Evolutionary conservation across 192 early-diverging fungal species (phyloP).

Genomic region (Gonapodya sp.): DNA sequence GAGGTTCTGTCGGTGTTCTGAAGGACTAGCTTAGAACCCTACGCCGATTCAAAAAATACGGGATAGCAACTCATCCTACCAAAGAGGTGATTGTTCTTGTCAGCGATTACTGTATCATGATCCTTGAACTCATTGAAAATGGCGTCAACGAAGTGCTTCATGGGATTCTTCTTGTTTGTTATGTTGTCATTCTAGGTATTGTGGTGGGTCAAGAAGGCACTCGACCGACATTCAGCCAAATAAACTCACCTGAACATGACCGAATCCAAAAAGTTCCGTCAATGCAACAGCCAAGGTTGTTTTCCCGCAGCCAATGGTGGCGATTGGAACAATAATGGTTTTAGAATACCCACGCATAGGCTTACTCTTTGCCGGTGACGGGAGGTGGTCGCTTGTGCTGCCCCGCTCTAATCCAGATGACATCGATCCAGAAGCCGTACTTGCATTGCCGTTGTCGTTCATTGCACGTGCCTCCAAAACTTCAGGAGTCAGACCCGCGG

Average conservation of each 20-base stretch:
- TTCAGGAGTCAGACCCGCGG: conserved; percentile 14
- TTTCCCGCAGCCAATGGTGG: conserved; percentile 69
- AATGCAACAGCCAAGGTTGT: conserved; percentile 48
- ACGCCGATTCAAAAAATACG: conserved; percentile 17
- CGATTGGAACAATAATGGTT: conserved; percentile 58
- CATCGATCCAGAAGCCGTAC: conserved; percentile 17
- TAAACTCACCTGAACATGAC: conserved; percentile 49
- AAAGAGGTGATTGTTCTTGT: conserved; percentile 24
- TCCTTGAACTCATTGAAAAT: conserved; percentile 43
- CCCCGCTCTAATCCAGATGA: conserved; percentile 16
- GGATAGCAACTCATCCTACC: conserved; percentile 12
- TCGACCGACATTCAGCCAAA: not conserved
- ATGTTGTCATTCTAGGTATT: conserved; percentile 57
- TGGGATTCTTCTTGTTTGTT: conserved; percentile 36
- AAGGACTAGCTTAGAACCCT: conserved; percentile 48
- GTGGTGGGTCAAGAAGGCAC: not conserved
- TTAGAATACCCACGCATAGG: conserved; percentile 13
- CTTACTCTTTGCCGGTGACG: not conserved
- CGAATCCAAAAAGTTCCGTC: conserved; percentile 49
- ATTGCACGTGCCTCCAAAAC: not conserved
- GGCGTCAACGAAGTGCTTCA: conserved; percentile 38
- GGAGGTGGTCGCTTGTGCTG: conserved; percentile 12
- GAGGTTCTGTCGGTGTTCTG: conserved; percentile 49
- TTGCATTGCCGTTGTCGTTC: conserved; percentile 9
- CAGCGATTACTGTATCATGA: conserved; percentile 64